Conservation (phyloP, 2,329 filamentous ascomycete genomes). For the Stemphylium beticola region DNA sequence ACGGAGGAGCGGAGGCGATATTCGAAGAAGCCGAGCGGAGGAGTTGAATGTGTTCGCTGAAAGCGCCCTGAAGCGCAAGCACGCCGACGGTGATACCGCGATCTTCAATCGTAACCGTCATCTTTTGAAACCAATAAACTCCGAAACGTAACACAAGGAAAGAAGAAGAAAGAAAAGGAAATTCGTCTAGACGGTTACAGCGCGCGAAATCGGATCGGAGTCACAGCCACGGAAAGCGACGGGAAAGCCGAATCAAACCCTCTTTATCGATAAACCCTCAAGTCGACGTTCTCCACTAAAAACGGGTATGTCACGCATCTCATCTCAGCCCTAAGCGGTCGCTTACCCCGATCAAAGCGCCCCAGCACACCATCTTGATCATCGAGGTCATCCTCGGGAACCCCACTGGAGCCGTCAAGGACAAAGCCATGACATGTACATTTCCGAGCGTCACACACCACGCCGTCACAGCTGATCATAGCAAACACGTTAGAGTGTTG, state of each 20-base stretch:
- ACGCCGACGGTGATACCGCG: conserved; percentile 62
- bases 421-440: conserved; percentile 2
- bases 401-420: conserved; percentile 7
- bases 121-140: conserved; percentile 12
- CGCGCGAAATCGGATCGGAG: conserved; percentile 1
- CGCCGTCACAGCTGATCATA: not conserved
- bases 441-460: conserved; percentile 1
- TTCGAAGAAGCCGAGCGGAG: conserved; percentile 70
- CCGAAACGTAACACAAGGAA: conserved; percentile 10
- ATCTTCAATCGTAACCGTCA: conserved; percentile 33
- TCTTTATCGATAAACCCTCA: conserved; percentile 24
- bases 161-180: not conserved
- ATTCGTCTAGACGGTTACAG: not conserved
- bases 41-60: conserved; percentile 83
- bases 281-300: conserved; percentile 3
- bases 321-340: conserved; percentile 5
- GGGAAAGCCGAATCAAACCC: not conserved
- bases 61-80: conserved; percentile 87
- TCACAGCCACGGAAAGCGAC: conserved; percentile 12
- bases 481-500: not conserved
- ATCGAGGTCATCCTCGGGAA: conserved; percentile 12
- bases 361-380: not conserved
- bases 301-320: conserved; percentile 7
- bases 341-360: conserved; percentile 5
- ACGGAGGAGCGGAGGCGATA: conserved; percentile 42